Base-by-base conservation (phyloP, 2,329 filamentous ascomycete genomes). In the Amylocarpus encephaloides region DNA sequence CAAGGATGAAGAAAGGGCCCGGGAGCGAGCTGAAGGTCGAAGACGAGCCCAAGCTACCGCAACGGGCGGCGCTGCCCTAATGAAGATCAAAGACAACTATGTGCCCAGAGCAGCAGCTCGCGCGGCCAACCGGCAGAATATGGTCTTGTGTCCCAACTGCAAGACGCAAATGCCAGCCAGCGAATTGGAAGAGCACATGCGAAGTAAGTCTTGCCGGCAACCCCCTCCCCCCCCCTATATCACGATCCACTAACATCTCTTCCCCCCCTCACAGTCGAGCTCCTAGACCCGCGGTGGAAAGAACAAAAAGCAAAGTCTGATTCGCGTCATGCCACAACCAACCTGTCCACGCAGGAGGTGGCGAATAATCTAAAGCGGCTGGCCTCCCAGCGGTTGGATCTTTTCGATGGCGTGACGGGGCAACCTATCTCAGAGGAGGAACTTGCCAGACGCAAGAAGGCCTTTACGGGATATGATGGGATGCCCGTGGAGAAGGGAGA, bases 341-440 rank as follows among this genome's bases (percentile, higher is more conserved):
- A 95, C 62, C 71, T 95, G 9, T 88, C 86, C 1, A 92, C 88
- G 3, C 81, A 79, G 32, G 92, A 97, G 60, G 89, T 95, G 41
- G 91, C 90, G 46, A 91, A 89, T 67, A 96, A 97, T 66, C 78
- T 97, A 56, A 97, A 97, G 74, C 85, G 92, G n/a, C 76, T 97
- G 46, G 90, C 91, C 19, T 91, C 88, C 59, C 88, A 95, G 68
- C 81, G 92, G 42, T 85, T 79, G 58, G 92, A 96, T 62, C 79
- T 96, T 15, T 95, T 95, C 59, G 91, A 96, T 59, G 74, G 78
- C 1, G 76, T 80, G 13, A 84, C 83, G 0, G 86, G 86, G 1
- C 76, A 84, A 57, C 75, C 80, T 1, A 69, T 89, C 32, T 78
- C 83, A 3, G 82, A 88, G 6, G 79, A 83, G 57, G 90, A 94